These are phyloP conservation scores for Phytophthora meadii DNA, from an alignment of 352 stramenopile genomes.

Conservation along the genomic window DNA sequence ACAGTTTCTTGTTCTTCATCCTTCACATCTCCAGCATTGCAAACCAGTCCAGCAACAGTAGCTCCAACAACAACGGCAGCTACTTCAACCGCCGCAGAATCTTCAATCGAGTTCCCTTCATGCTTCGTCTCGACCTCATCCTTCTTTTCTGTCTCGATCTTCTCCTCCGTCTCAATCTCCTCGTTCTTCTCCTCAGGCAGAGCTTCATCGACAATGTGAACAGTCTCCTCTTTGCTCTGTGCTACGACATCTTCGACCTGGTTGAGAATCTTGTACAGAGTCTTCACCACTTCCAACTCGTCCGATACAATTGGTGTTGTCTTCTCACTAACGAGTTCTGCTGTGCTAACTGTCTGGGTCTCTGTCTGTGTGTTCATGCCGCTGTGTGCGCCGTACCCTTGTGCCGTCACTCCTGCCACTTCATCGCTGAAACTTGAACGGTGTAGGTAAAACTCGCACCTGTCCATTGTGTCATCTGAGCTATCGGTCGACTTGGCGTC, in stretches of 20 bases:
- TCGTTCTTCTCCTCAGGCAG: not conserved
- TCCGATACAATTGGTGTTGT: conserved; percentile 21
- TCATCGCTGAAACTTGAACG: conserved; percentile 29
- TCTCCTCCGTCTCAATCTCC: not conserved
- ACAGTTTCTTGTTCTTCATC: not conserved
- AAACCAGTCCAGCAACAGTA: not conserved
- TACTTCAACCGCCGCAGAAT: not conserved
- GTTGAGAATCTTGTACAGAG: conserved; percentile 24
- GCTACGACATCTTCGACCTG: conserved; percentile 6
- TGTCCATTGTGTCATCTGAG: conserved; percentile 19
- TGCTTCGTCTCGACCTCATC: not conserved
- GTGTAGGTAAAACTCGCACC: conserved; percentile 18
- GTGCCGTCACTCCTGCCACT: conserved; percentile 13
- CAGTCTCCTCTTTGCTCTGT: conserved; percentile 1
- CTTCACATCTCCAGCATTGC: not conserved
- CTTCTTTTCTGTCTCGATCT: not conserved
- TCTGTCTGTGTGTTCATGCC: conserved; percentile 28
- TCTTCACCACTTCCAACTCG: conserved; percentile 22
- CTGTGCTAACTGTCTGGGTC: conserved; percentile 4
- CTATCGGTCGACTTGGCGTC: conserved; percentile 18
- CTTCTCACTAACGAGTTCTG: conserved; percentile 14
- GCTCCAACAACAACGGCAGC: conserved; percentile 5
- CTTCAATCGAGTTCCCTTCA: conserved; percentile 1
- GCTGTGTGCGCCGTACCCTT: conserved; percentile 24
- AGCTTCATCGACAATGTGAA: not conserved